Evolutionary conservation across 208 protist genomes (phyloP).

Genomic region (Trichomonas tenax): DNA sequence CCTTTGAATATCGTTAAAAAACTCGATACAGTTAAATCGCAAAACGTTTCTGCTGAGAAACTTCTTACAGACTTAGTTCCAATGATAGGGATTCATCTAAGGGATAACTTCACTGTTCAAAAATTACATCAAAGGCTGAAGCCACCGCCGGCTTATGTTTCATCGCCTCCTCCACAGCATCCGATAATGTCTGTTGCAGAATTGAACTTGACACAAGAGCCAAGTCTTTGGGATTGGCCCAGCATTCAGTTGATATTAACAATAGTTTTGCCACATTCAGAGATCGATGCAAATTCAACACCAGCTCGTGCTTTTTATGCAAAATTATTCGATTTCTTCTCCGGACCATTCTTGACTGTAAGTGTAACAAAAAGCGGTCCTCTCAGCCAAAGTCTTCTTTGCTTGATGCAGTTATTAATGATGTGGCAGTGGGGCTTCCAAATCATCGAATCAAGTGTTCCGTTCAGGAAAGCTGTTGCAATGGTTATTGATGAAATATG

Average conservation of each 20-base stretch:
- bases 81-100: not conserved
- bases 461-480: no score
- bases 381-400: not conserved
- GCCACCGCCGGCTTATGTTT: not conserved
- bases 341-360: not conserved
- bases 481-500: no score
- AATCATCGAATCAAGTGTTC: not conserved
- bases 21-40: not conserved
- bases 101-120: no score
- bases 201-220: not conserved
- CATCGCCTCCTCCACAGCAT: not conserved
- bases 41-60: not conserved
- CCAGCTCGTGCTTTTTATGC: not conserved
- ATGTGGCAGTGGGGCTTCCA: not conserved
- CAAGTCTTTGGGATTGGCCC: not conserved
- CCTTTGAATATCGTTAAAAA: not conserved
- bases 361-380: not conserved
- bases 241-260: not conserved
- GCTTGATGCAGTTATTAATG: not conserved
- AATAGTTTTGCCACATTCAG: not conserved
- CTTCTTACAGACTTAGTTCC: not conserved
- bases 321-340: not conserved
- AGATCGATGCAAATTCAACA: not conserved
- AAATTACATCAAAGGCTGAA: not conserved
- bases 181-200: not conserved